Base-by-base conservation (phyloP, 805 yeast genomes). In the Teunomyces lycoperdinae region DNA sequence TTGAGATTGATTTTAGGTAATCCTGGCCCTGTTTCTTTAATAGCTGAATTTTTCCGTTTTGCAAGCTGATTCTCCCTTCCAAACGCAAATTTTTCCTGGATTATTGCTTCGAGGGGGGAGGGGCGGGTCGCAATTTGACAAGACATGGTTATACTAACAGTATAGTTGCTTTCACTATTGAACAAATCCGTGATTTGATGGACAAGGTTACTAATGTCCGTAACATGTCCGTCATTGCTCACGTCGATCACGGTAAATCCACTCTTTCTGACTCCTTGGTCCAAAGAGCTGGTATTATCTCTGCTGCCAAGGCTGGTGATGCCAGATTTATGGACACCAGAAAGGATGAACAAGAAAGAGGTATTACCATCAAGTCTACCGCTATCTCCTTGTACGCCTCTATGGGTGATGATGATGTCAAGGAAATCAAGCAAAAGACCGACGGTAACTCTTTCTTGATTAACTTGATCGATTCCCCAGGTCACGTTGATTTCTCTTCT, bases 171-270 rank as follows among this genome's bases (percentile, higher is more conserved):
- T 73, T 73, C 71, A 73, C 78, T 66, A 72, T 73, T 69, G 78
- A 73, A 68, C 97, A 94, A 82, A 92, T 94, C 86, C 96, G 99
- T 82, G 90, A 79, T 73, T 85, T 92, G 79, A 92, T 92, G 99
- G 98, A 94, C 95, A 87, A 86, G 80, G 97, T 91, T 83, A 87
- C 97, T 79, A 92, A 92, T 76, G 97, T 94, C 73, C 97, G 99
- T 84, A 94, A 94, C 95, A 94, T 92, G 96, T 92, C 98, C 79
- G 99, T 92, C 78, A 94, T 94, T 86, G 99, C 99, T 71, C 99
- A 92, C 84, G 98, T 92, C 87, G 99, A 92, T 85, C 99, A 94
- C 84, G 99, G 99, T 82, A 92, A 92, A 79, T 91, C 97, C 63
- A 92, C 99, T 67, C 85, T 92, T 78, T 92, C 99, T 78, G 99